phyloP scores from a whole-genome alignment of 2,329 filamentous ascomycete species.

The Penicillium psychrosexuale region DNA sequence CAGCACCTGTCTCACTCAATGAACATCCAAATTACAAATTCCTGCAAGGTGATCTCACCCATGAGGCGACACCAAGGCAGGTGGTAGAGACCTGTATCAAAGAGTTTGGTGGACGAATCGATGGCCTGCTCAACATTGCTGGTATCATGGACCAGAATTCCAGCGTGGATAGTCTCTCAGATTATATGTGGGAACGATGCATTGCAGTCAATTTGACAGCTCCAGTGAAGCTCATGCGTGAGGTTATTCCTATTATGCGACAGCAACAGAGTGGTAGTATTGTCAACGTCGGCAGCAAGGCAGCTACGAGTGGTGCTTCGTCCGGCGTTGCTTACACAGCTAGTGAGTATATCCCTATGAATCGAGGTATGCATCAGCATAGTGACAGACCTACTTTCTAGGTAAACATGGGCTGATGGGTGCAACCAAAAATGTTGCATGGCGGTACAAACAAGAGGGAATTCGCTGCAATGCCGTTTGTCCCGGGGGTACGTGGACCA shows the following conservation, averaged over 20 bases:
- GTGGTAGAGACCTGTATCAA: not conserved
- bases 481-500: conserved; percentile 33
- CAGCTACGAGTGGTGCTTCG: conserved; percentile 37
- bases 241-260: conserved; percentile 32
- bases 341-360: conserved; percentile 39
- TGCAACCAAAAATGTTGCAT: conserved; percentile 49
- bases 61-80: not conserved
- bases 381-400: not conserved
- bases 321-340: conserved; percentile 48
- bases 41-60: not conserved
- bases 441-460: conserved; percentile 45
- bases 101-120: conserved; percentile 21
- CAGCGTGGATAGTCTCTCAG: conserved; percentile 26
- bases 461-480: conserved; percentile 49
- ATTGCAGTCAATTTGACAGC: conserved; percentile 45
- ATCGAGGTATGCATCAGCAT: not conserved
- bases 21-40: not conserved
- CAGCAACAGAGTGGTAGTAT: conserved; percentile 35
- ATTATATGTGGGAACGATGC: conserved; percentile 42
- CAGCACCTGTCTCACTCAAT: not conserved
- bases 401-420: conserved; percentile 29
- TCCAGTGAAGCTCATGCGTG: conserved; percentile 47
- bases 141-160: conserved; percentile 43
- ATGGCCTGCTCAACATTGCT: conserved; percentile 48
- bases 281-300: conserved; percentile 43